Evolutionary conservation across 2,329 filamentous ascomycete species (phyloP).

Genomic region (Phialophora macrospora): DNA sequence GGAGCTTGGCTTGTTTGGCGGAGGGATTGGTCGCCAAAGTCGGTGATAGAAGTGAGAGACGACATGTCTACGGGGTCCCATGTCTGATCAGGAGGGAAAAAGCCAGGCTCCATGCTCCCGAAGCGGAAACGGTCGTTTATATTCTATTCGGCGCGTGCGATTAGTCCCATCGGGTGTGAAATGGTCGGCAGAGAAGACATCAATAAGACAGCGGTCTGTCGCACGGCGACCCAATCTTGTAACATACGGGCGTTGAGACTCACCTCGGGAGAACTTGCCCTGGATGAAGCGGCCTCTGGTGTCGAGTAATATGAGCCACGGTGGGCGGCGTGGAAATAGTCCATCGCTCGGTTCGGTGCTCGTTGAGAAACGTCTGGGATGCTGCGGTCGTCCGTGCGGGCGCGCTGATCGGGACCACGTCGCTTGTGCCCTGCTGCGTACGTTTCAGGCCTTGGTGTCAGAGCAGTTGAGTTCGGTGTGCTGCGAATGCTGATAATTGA

Average conservation of each 20-base stretch:
- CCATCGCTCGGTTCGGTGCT: background rate
- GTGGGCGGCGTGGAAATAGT: conserved; percentile 7
- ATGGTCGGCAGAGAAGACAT: background rate
- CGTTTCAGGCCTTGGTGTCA: background rate
- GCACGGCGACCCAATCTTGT: no score
- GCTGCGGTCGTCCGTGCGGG: background rate
- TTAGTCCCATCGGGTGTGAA: background rate
- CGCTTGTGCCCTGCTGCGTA: background rate
- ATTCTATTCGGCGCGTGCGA: conserved; percentile 1
- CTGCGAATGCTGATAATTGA: background rate
- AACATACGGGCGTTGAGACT: background rate
- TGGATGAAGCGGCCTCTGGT: conserved; percentile 13
- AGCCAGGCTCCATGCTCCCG: background rate
- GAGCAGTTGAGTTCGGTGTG: background rate
- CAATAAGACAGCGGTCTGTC: background rate
- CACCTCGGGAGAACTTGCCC: conserved; percentile 21
- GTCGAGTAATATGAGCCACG: conserved; percentile 14
- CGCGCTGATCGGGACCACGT: background rate
- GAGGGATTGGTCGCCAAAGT: background rate
- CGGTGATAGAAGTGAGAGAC: conserved; percentile 1
- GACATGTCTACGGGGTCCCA: conserved; percentile 16
- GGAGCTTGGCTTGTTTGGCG: background rate
- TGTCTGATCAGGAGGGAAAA: conserved; percentile 1
- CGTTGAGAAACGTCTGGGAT: background rate
- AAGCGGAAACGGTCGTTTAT: conserved; percentile 11